These are phyloP conservation scores for Adansonia gregorii DNA, from an alignment of 441 rosid species.

Conservation along the genomic window DNA sequence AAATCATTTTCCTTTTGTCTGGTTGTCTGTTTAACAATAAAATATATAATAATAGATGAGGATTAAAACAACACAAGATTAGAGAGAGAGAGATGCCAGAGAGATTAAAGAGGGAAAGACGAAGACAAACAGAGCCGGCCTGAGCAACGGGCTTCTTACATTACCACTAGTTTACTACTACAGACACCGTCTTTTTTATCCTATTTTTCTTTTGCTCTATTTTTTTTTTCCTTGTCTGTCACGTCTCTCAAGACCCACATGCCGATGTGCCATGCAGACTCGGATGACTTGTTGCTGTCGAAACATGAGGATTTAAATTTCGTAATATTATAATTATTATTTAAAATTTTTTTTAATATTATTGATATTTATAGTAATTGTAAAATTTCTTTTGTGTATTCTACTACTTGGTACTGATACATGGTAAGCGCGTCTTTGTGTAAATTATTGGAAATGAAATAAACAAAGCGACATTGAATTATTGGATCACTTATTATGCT, in stretches of 20 bases:
- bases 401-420: too few relatives aligned
- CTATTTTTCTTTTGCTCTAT: background rate
- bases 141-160: conserved; percentile 28
- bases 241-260: conserved; percentile 27
- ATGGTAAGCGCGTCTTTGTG: background rate
- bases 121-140: conserved; percentile 44
- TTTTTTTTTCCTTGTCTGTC: conserved; percentile 17
- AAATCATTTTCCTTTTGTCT: background rate
- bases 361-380: too few relatives aligned
- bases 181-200: background rate
- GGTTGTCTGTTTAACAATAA: background rate
- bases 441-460: background rate
- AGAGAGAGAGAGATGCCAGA: background rate
- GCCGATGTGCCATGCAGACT: conserved; percentile 19
- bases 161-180: background rate
- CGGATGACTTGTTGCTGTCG: background rate
- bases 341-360: background rate
- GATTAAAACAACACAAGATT: background rate
- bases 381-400: too few relatives aligned
- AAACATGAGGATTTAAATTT: background rate
- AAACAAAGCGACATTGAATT: background rate
- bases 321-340: background rate
- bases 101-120: conserved; percentile 8
- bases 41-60: background rate
- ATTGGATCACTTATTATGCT: background rate